Evolutionary conservation across 106 monocot species (phyloP).

Genomic region (Acorus calamus): DNA sequence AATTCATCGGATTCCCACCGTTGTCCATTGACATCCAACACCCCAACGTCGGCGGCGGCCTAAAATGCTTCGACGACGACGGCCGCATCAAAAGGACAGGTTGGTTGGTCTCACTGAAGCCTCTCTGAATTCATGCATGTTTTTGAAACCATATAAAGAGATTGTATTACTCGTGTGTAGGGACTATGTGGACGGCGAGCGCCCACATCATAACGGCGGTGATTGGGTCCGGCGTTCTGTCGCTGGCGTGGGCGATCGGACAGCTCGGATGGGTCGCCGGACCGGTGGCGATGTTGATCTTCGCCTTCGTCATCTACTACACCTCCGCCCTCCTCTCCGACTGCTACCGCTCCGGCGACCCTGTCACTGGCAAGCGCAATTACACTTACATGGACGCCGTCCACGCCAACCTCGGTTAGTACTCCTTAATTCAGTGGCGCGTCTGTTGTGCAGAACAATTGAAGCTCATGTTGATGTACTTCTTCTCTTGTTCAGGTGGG

Average conservation of each 20-base stretch:
- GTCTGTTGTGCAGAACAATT: not conserved
- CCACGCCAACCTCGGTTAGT: slow-evolving; percentile 1
- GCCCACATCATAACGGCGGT: slow-evolving; percentile 56
- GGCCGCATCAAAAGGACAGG: slow-evolving; percentile 38
- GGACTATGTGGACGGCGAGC: slow-evolving; percentile 42
- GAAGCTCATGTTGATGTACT: no score
- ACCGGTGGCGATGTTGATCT: slow-evolving; percentile 35
- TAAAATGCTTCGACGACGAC: slow-evolving; percentile 39
- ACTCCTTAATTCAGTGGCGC: not conserved
- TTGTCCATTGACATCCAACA: no score
- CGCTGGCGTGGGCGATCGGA: slow-evolving; percentile 43
- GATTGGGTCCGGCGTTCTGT: slow-evolving; percentile 52
- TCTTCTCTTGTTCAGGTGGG: slow-evolving; percentile 28
- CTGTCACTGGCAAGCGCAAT: slow-evolving; percentile 6
- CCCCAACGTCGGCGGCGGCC: no score
- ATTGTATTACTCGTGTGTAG: not conserved
- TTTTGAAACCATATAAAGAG: not conserved
- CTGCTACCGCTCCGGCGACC: slow-evolving; percentile 15
- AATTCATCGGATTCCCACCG: no score
- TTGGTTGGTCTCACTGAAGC: not conserved
- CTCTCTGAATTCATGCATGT: not conserved
- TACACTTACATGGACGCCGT: slow-evolving; percentile 23
- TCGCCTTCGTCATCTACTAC: slow-evolving; percentile 46
- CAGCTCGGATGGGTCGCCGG: slow-evolving; percentile 56
- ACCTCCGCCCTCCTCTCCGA: slow-evolving; percentile 16